Base-by-base conservation (phyloP, 2,329 filamentous ascomycete species). In the Coniochaeta sp. region DNA sequence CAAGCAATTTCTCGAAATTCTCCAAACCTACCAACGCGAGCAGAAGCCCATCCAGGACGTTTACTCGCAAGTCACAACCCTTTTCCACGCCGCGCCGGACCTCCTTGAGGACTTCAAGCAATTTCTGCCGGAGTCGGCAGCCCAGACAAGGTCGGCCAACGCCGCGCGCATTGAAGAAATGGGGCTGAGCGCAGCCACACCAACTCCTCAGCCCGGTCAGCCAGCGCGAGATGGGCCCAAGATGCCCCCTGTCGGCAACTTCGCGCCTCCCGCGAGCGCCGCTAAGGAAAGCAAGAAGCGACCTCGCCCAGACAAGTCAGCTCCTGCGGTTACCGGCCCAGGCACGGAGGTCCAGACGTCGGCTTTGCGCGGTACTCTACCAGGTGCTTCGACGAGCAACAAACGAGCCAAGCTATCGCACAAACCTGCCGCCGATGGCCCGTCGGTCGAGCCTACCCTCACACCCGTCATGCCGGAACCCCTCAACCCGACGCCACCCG, bases 41-140 rank as follows among this genome's bases (percentile, higher is more conserved):
- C 95, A 94, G 50, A 97, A 97, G 65, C 95, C 94, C 0, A 99
- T 99, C 32, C 91, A 96, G 67, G 94, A 99, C 68, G 94, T 99
- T 3, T 99, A 99, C 67, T 88, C 89, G 1, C 94, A 99, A 68
- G 94, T 99, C 22, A 99, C 95, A 0, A 87, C 87, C 28, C 76
- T 99, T 1, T 99, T 99, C 72, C 91, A 90, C 64, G 87, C 87
- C 5, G 94, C 95, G 0, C 92, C 92, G 4, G 94, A 99, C 69
- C 81, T 99, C 12, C 76, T 99, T 2, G 94, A 99, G 68, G 94
- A 99, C 64, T 99, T 99, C 67, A 99, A 99, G 68, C 94, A 99
- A 64, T 99, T 99, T 60, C 77, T 99, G 7, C 94, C 94, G 0
- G 94, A 99, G 66, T 95, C 92, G 38, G 78, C 80, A 52, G 76